These are phyloP conservation scores for Coleophoma crateriformis DNA, from an alignment of 2,329 filamentous ascomycete species.

Conservation along the genomic window DNA sequence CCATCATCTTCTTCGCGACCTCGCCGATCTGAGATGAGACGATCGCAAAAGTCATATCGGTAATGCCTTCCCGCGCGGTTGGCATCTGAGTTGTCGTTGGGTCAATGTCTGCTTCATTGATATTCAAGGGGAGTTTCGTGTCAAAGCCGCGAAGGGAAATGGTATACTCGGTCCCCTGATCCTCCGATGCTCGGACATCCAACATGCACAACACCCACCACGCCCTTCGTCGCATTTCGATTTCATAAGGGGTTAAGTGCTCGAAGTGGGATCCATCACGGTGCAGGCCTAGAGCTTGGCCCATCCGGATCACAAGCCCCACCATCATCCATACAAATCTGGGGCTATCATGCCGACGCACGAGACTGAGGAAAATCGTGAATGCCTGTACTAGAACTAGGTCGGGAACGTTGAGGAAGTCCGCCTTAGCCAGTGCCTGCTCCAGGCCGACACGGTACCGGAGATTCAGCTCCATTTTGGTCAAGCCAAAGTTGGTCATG, in stretches of 20 bases:
- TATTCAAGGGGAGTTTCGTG: conserved; percentile 48
- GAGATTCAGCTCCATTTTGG: conserved; percentile 37
- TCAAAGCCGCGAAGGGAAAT: conserved; percentile 42
- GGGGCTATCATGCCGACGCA: conserved; percentile 45
- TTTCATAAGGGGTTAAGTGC: conserved; percentile 41
- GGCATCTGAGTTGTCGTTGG: conserved; percentile 43
- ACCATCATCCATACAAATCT: conserved; percentile 58
- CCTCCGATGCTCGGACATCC: conserved; percentile 54
- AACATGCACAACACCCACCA: conserved; percentile 55
- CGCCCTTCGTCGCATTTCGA: conserved; percentile 51
- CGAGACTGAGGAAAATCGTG: conserved; percentile 48
- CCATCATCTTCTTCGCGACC: conserved; percentile 21
- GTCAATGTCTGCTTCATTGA: conserved; percentile 48
- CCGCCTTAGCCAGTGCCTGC: conserved; percentile 54
- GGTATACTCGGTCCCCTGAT: conserved; percentile 47
- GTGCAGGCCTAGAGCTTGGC: conserved; percentile 36
- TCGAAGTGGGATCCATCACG: conserved; percentile 32
- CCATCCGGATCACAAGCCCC: conserved; percentile 50
- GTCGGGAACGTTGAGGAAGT: conserved; percentile 55
- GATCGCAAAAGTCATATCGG: conserved; percentile 43
- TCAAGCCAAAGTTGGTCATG: conserved; percentile 40
- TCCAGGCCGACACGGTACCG: conserved; percentile 42
- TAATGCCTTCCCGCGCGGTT: conserved; percentile 40
- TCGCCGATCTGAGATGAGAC: conserved; percentile 2
- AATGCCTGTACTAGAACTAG: conserved; percentile 57